Base-by-base conservation (phyloP, 2,329 filamentous ascomycete species). In the Neophaeococcomyces aloes region DNA sequence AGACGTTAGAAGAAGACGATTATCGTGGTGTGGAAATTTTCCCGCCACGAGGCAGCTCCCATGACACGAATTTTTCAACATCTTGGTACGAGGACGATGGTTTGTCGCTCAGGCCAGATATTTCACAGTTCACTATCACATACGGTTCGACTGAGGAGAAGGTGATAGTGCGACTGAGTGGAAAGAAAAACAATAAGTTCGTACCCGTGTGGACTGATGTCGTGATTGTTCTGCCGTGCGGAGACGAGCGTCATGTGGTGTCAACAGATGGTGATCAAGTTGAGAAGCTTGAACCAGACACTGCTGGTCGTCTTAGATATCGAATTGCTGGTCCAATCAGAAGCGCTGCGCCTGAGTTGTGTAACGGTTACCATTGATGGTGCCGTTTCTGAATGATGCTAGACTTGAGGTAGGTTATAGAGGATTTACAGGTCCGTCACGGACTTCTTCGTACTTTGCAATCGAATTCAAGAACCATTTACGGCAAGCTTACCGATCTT, bases 71-170 rank as follows among this genome's bases (percentile, higher is more conserved):
- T 6, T 71, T 63, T 47, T 48, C 47, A 13, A 66, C 59, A 11
- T 66, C 59, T 0, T 78, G 74, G 74, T 67, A 67, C 37, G 75
- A 78, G 54, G 74, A 78, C 48, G 74, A 78, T 57, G 74, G 74
- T 0, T 66, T 76, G 21, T 69, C 71, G 7, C 63, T 66, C 6
- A 47, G 60, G 3, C 60, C 65, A 2, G 52, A 56, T 14, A 64
- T 70, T 17, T 64, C 68, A 0, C 57, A 48, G 4, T 72, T 71
- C 48, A 66, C 58, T 1, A 31, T 73, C 23, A 57, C 44, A 19
- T 74, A 74, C 48, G 59, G 59, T 29, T 65, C 66, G 1, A 69
- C 65, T 0, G 60, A 65, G 2, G 61, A 64, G 10, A 63, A 67
- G 44, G 61, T 77, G 0, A 47, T 52, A 27, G 65, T 76, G 2